A percentile compares a stretch with the other conserved stretches of the same genome.
phyloP scores from a whole-genome alignment of 2,329 filamentous ascomycete genomes.

The Aureobasidium pullulans region DNA sequence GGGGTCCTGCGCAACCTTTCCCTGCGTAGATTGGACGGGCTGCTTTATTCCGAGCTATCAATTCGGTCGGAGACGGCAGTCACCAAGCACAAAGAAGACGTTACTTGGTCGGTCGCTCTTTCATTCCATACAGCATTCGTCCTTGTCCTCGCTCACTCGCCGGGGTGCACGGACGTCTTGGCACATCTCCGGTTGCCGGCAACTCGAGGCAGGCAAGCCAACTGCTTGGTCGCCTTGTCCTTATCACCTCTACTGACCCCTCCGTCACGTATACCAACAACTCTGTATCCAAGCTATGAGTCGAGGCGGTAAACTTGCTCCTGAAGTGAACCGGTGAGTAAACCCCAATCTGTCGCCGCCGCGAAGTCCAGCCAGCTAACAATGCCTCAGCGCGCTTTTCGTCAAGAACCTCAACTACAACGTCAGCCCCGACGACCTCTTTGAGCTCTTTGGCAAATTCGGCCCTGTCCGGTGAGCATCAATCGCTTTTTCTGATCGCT shows the following conservation, averaged over 20 bases:
- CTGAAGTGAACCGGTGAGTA: constrained; percentile 95
- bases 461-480: constrained; percentile 68
- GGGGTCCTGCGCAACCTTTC: neutral
- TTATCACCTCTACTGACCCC: neutral
- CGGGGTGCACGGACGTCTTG: neutral
- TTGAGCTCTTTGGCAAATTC: constrained; percentile 97
- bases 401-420: constrained; percentile 99
- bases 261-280: constrained; percentile 10
- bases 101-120: neutral
- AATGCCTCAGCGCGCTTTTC: constrained; percentile 78
- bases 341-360: neutral
- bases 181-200: neutral
- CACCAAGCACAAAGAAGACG: neutral
- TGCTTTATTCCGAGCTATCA: neutral
- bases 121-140: neutral
- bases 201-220: neutral
- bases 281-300: constrained; percentile 65
- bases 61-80: neutral
- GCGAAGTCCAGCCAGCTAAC: constrained; percentile 24
- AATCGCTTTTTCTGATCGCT: constrained; percentile 41
- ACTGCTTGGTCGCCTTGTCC: neutral
- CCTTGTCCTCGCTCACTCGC: neutral
- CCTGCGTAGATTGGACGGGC: neutral
- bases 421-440: constrained; percentile 95
- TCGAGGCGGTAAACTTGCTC: constrained; percentile 93